Conservation (phyloP, 768 basidiomycete genomes). For the Boletus patriciae region DNA sequence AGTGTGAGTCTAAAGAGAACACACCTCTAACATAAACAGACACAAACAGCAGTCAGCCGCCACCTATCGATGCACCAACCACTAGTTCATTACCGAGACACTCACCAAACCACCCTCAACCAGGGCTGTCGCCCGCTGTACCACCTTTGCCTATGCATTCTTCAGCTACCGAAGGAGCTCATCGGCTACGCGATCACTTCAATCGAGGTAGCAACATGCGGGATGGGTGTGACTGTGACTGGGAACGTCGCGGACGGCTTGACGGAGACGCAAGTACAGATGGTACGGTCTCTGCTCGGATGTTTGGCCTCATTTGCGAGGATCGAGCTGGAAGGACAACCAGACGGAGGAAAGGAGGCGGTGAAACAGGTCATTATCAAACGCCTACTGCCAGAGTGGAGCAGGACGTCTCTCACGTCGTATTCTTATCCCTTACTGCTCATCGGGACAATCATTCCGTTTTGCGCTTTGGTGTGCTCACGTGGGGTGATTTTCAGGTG, state of each 20-base stretch:
- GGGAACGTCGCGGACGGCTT: slow-evolving; percentile 59
- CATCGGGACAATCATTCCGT: slow-evolving; percentile 56
- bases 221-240: slow-evolving; percentile 44
- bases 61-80: too few relatives aligned
- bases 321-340: slow-evolving; percentile 65
- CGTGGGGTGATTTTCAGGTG: slow-evolving; percentile 56
- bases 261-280: slow-evolving; percentile 72
- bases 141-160: too few relatives aligned
- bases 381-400: slow-evolving; percentile 89
- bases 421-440: slow-evolving; percentile 85
- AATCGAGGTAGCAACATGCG: slow-evolving; percentile 80
- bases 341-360: slow-evolving; percentile 74
- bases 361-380: slow-evolving; percentile 87
- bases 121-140: too few relatives aligned
- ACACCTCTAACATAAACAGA: too few relatives aligned
- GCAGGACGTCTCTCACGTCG: slow-evolving; percentile 76
- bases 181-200: slow-evolving; percentile 83
- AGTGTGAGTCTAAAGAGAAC: too few relatives aligned
- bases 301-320: slow-evolving; percentile 66
- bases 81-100: too few relatives aligned
- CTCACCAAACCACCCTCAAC: too few relatives aligned
- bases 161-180: slow-evolving; percentile 91
- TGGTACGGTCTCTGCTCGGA: slow-evolving; percentile 74
- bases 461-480: background rate
- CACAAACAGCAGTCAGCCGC: too few relatives aligned